phyloP scores from a whole-genome alignment of 306 rosid genomes.

The Dalbergia oliveri region DNA sequence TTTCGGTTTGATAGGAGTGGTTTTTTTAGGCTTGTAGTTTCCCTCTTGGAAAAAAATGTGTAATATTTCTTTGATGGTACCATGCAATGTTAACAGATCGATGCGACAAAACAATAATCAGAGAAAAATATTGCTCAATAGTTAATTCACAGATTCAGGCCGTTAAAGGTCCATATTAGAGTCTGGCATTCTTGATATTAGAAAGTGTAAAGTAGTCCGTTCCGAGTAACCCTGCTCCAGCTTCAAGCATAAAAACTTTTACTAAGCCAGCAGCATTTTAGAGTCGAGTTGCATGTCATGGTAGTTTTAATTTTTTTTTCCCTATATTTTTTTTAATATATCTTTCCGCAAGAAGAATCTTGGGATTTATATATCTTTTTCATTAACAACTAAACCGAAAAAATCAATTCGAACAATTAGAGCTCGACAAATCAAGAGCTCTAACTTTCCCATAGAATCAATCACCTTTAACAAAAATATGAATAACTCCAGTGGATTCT shows the following conservation, averaged over 20 bases:
- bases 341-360: background rate
- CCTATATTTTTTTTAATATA: too few species aligned
- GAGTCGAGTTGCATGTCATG: background rate
- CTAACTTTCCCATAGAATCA: background rate
- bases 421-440: constrained; percentile 5
- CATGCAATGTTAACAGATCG: constrained; percentile 1
- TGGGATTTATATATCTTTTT: constrained; percentile 20
- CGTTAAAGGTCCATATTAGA: background rate
- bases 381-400: background rate
- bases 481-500: constrained; percentile 15
- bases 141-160: background rate
- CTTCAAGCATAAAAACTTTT: too few species aligned
- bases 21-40: background rate
- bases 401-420: constrained; percentile 11
- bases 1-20: background rate
- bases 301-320: background rate
- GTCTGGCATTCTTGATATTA: background rate
- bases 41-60: background rate
- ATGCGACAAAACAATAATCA: constrained; percentile 2
- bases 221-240: too few species aligned
- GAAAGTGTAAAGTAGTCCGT: too few species aligned
- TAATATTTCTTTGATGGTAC: background rate
- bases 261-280: too few species aligned
- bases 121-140: constrained; percentile 1
- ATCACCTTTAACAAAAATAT: background rate